phyloP scores from a whole-genome alignment of 1,139 yeast genomes.

The Trichomonascaceae sp. region DNA sequence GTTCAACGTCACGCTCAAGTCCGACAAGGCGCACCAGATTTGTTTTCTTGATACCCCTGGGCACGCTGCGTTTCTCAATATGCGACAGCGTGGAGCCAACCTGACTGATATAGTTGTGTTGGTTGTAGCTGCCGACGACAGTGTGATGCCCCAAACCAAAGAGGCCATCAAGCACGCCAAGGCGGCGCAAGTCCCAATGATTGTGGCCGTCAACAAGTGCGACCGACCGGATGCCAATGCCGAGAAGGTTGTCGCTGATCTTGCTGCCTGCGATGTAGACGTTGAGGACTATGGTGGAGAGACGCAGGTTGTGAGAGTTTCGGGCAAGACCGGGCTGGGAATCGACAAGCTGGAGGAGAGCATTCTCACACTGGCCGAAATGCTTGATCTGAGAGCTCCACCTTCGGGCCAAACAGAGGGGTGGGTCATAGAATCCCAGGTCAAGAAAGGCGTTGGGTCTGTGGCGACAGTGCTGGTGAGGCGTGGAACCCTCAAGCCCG shows the following conservation, averaged over 20 bases:
- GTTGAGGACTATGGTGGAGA: slow-evolving; percentile 95
- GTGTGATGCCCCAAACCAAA: slow-evolving; percentile 93
- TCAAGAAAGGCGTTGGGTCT: slow-evolving; percentile 73
- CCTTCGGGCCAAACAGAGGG: slow-evolving; percentile 51
- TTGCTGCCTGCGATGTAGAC: slow-evolving; percentile 66
- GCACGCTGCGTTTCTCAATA: slow-evolving; percentile 89
- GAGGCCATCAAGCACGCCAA: slow-evolving; percentile 94
- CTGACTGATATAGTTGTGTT: slow-evolving; percentile 84
- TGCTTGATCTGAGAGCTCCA: slow-evolving; percentile 67
- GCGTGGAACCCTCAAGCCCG: slow-evolving; percentile 63
- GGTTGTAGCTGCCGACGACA: slow-evolving; percentile 97
- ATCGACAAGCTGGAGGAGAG: slow-evolving; percentile 89
- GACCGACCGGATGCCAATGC: slow-evolving; percentile 68
- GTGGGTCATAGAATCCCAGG: slow-evolving; percentile 78
- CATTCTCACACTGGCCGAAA: slow-evolving; percentile 69
- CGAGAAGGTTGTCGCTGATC: slow-evolving; percentile 62
- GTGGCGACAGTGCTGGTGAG: slow-evolving; percentile 76
- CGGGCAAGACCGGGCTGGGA: slow-evolving; percentile 75
- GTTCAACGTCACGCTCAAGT: slow-evolving; percentile 68
- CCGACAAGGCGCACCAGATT: slow-evolving; percentile 50
- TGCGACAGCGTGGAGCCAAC: slow-evolving; percentile 94
- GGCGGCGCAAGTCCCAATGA: slow-evolving; percentile 68
- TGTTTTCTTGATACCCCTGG: slow-evolving; percentile 97
- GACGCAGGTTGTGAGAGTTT: slow-evolving; percentile 75
- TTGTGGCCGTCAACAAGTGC: slow-evolving; percentile 87